Evolutionary conservation across 1,139 yeast genomes (phyloP).

Genomic region (Casaregolazyma suthepensis): DNA sequence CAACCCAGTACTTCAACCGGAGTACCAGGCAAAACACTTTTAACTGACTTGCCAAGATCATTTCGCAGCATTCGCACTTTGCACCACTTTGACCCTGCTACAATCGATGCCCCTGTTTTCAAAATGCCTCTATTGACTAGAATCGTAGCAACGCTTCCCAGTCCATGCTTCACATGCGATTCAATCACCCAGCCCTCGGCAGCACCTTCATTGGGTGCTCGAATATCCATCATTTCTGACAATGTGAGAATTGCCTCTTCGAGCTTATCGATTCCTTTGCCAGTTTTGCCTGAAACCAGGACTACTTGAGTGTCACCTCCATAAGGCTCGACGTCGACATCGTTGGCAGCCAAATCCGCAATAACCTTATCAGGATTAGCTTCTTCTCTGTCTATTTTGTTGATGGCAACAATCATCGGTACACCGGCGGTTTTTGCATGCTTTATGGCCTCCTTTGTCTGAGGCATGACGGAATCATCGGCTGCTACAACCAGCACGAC

Average conservation of each 20-base stretch:
- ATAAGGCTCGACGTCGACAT: constrained; percentile 80
- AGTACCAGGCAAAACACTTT: constrained; percentile 75
- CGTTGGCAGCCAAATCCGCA: constrained; percentile 69
- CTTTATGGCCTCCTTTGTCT: constrained; percentile 90
- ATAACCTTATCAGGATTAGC: constrained; percentile 67
- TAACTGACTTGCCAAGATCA: constrained; percentile 60
- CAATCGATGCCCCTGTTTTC: constrained; percentile 61
- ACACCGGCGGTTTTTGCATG: constrained; percentile 84
- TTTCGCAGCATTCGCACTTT: constrained; percentile 78
- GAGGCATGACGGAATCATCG: constrained; percentile 97
- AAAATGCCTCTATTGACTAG: constrained; percentile 75
- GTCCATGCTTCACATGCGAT: constrained; percentile 72
- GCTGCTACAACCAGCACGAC: constrained; percentile 95
- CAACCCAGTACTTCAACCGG: constrained; percentile 94
- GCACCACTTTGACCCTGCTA: constrained; percentile 84
- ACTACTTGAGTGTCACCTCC: constrained; percentile 96
- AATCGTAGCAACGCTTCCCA: constrained; percentile 83
- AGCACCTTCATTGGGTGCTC: constrained; percentile 48
- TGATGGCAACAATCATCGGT: constrained; percentile 84
- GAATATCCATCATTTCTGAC: constrained; percentile 75
- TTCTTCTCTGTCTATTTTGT: constrained; percentile 82
- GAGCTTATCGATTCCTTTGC: constrained; percentile 75
- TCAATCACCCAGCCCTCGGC: constrained; percentile 91
- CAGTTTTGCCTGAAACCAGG: constrained; percentile 81
- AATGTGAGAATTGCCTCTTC: constrained; percentile 85